Base-by-base conservation (phyloP, 1,139 yeast species). In the Geotrichum candidum region DNA sequence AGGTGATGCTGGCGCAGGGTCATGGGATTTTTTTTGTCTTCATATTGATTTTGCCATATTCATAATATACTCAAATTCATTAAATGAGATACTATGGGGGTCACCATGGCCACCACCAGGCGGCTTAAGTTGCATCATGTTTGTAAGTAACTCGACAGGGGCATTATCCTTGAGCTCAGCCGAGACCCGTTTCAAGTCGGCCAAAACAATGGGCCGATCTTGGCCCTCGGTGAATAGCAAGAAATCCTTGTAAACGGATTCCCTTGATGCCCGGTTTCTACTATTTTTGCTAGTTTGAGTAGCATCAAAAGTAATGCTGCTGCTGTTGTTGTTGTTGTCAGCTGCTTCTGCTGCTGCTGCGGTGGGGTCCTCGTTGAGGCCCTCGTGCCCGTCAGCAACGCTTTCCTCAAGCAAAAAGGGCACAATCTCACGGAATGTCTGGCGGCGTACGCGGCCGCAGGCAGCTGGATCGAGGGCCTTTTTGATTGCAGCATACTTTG, bases 11-110 rank as follows among this genome's bases (percentile, higher is more conserved):
- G 27, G 27, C 1, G 27, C 27, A 4, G 27, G 27, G 27, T 25
- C 27, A 25, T 25, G 27, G 27, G 27, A 25, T 25, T 25, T 25
- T 25, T 38, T 3, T 11, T 6, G 10, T 3, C 45, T 38, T 13
- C 13, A 38, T 13, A 38, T 38, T 10, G 45, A 38, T n/a, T 38
- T 38, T 13, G 45, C 45, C 45, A 38, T 38, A 29, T 55, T 38
- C 59, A 57, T 45, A 6, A 61, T 61, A 25, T 61, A 52, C n/a
- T 38, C 58, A 55, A 57, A 61, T 22, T 61, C 63, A n/a, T 31
- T 27, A 15, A 57, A 51, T 23, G 57, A 51, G 3, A 61, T 53
- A 35, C 50, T 53, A n/a, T 38, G n/a, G 5, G 46, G 50, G 18
- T 51, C 45, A 25, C 35, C 13, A 2, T 35, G n/a, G 5, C 56